Conservation (phyloP, 2,329 filamentous ascomycete genomes). For the Helicocarpus griseus region DNA sequence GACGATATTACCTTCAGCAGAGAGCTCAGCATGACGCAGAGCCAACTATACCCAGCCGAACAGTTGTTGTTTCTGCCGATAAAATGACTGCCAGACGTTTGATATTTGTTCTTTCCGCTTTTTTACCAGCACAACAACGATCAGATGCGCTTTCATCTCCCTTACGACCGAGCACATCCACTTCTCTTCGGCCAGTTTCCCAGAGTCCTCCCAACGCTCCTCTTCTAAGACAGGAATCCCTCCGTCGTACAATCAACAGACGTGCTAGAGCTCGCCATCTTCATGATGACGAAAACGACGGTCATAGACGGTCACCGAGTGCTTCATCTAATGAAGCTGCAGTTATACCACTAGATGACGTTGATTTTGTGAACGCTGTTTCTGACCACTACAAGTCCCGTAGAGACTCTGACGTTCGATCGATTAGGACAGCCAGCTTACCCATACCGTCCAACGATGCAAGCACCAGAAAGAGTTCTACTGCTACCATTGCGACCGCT, state of each 20-base stretch:
- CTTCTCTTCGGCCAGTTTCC: constrained; percentile 41
- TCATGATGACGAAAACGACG: constrained; percentile 22
- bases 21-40: constrained; percentile 39
- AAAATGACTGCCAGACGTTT: constrained; percentile 51
- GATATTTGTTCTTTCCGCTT: constrained; percentile 49
- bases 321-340: constrained; percentile 35
- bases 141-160: constrained; percentile 30
- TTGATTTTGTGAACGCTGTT: constrained; percentile 18
- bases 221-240: constrained; percentile 42
- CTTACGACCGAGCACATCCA: constrained; percentile 30
- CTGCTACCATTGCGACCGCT: constrained; percentile 43
- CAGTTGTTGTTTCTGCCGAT: constrained; percentile 48
- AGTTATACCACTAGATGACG: constrained; percentile 25
- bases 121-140: constrained; percentile 42
- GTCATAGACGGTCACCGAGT: constrained; percentile 33
- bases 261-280: constrained; percentile 39
- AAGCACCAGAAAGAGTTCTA: constrained; percentile 34
- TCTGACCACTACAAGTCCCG: constrained; percentile 20
- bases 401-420: constrained; percentile 35
- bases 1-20: constrained; percentile 43
- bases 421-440: constrained; percentile 33
- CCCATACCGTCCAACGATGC: constrained; percentile 37
- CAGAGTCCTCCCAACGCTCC: constrained; percentile 44
- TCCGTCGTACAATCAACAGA: constrained; percentile 45
- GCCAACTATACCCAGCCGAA: constrained; percentile 42